Evolutionary conservation across 768 basidiomycete species (phyloP).

Genomic region (Leccinum arenicola): DNA sequence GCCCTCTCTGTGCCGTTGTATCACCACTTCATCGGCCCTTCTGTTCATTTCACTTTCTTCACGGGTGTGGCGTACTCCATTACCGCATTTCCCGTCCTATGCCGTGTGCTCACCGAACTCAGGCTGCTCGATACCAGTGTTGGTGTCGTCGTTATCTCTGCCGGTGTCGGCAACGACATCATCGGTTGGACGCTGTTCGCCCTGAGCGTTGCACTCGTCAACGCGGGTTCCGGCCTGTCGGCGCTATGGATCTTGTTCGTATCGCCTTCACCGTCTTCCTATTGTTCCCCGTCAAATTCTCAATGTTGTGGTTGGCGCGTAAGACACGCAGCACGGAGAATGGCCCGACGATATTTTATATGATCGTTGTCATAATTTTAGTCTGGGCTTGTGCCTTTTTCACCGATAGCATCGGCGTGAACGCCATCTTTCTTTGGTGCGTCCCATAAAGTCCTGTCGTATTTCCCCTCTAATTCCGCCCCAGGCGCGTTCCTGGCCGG

Average conservation of each 20-base stretch:
- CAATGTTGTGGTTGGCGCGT: slow-evolving; percentile 68
- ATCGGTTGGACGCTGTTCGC: slow-evolving; percentile 88
- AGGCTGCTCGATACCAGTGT: slow-evolving; percentile 90
- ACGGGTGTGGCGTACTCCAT: slow-evolving; percentile 89
- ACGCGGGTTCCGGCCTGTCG: slow-evolving; percentile 76
- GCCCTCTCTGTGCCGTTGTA: slow-evolving; percentile 58
- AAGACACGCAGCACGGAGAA: slow-evolving; percentile 78
- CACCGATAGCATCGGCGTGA: slow-evolving; percentile 89
- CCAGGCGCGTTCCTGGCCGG: slow-evolving; percentile 80
- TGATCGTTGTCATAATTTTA: slow-evolving; percentile 78
- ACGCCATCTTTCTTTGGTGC: slow-evolving; percentile 87
- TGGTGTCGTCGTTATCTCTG: slow-evolving; percentile 88
- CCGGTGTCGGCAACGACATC: slow-evolving; percentile 88
- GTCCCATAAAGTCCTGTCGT: background rate
- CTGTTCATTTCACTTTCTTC: slow-evolving; percentile 80
- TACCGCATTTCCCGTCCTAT: slow-evolving; percentile 83
- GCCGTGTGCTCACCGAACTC: slow-evolving; percentile 85
- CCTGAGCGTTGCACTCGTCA: slow-evolving; percentile 88
- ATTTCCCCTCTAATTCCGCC: background rate
- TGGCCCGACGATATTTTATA: slow-evolving; percentile 85
- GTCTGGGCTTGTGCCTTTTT: slow-evolving; percentile 89
- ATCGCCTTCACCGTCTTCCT: slow-evolving; percentile 81
- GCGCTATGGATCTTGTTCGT: slow-evolving; percentile 83
- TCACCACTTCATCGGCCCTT: slow-evolving; percentile 57
- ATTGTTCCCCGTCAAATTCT: slow-evolving; percentile 59